Evolutionary conservation across 805 yeast species (phyloP).

Genomic region (Candida ulmi): DNA sequence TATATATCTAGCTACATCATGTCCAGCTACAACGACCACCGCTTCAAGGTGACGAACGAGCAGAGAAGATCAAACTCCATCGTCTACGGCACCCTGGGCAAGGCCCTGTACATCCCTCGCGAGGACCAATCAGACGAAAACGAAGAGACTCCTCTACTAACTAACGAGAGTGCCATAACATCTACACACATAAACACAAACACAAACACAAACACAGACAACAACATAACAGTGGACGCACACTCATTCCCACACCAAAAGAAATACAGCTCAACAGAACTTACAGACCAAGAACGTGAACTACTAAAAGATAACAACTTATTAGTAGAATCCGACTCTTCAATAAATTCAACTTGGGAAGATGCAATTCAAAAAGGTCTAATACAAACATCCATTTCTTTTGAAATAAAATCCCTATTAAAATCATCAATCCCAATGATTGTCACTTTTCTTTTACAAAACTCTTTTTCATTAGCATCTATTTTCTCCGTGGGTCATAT

Average conservation of each 20-base stretch:
- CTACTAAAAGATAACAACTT: conserved; percentile 17
- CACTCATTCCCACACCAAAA: conserved; percentile 7
- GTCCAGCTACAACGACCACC: conserved; percentile 9
- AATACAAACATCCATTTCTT: conserved; percentile 14
- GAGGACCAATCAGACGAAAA: conserved; percentile 3
- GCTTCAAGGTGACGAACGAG: conserved; percentile 20
- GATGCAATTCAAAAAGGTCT: conserved; percentile 19
- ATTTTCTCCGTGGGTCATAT: conserved; percentile 60
- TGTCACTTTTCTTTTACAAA: conserved; percentile 21
- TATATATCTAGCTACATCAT: not conserved
- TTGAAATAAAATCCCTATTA: conserved; percentile 15
- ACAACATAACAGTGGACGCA: conserved; percentile 4
- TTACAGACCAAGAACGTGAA: conserved; percentile 18
- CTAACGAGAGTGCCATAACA: not conserved
- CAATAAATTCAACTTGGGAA: conserved; percentile 20
- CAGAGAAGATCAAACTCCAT: conserved; percentile 19
- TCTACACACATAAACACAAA: too few relatives aligned
- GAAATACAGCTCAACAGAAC: conserved; percentile 5
- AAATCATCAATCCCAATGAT: conserved; percentile 20
- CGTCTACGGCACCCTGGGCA: conserved; percentile 21
- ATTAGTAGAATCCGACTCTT: conserved; percentile 7
- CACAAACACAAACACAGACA: too few relatives aligned
- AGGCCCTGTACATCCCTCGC: conserved; percentile 18
- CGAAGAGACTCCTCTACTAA: conserved; percentile 1
- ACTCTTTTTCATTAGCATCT: conserved; percentile 22